These are phyloP conservation scores for Triangularia verruculosa DNA, from an alignment of 2,329 filamentous ascomycete genomes.

Conservation along the genomic window DNA sequence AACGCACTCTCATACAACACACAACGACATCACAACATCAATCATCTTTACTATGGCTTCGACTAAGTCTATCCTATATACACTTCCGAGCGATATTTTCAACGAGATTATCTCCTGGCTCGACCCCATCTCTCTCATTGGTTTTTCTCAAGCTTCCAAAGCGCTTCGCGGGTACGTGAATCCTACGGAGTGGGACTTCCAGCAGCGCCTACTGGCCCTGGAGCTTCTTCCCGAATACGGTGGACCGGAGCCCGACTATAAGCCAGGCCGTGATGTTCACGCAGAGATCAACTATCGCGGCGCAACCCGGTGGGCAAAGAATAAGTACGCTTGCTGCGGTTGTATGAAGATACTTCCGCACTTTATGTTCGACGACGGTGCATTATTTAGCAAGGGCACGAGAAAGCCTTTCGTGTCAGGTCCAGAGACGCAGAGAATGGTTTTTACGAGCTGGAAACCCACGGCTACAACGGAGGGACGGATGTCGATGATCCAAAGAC, in stretches of 20 bases:
- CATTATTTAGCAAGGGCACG: conserved; percentile 15
- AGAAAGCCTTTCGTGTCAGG: conserved; percentile 23
- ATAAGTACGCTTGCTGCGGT: conserved; percentile 25
- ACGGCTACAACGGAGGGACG: neutral
- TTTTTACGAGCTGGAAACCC: conserved; percentile 23
- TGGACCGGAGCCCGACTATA: conserved; percentile 19
- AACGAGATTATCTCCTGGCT: conserved; percentile 12
- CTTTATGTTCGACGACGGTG: conserved; percentile 25
- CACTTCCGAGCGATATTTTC: conserved; percentile 12
- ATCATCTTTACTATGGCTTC: neutral
- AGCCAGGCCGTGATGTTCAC: neutral
- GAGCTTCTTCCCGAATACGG: conserved; percentile 24
- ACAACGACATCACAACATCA: neutral
- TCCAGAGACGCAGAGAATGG: conserved; percentile 9
- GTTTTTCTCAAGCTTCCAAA: conserved; percentile 19
- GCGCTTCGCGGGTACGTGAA: conserved; percentile 15
- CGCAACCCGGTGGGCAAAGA: conserved; percentile 16
- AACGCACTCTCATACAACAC: neutral
- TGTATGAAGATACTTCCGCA: conserved; percentile 26
- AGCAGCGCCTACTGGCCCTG: conserved; percentile 23
- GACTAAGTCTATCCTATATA: neutral
- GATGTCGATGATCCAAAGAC: neutral
- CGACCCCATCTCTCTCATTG: conserved; percentile 25
- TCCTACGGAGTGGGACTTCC: conserved; percentile 18
- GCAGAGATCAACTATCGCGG: no score